Evolutionary conservation across 2,329 filamentous ascomycete species (phyloP), one percentile per base, ranked within the genome.

Genomic region (Aspergillus awamori): DNA sequence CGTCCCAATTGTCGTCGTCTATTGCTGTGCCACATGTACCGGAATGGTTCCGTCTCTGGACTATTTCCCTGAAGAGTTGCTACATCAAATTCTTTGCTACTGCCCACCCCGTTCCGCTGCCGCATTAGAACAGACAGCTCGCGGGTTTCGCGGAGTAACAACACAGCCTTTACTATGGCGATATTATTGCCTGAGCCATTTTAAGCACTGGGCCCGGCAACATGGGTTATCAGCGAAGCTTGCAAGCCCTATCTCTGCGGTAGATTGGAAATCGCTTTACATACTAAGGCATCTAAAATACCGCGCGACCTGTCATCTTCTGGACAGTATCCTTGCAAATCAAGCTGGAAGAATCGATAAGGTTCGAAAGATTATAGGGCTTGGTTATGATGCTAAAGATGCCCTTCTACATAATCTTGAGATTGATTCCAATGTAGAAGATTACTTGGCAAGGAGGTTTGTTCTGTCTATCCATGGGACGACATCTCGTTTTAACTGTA

Each of bases 331-430:
- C 60, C 80, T 98, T 57, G 75, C 80, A n/a, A 87, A 85, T 33
- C 91, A 92, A 73, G 83, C 87, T 38, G 83, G 86, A 57, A 88
- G 93, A 20, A 83, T 92, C 59, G 82, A 83, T 58, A 88, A 88
- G 69, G 88, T 92, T 64, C 86, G 90, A 68, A 79, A 83, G 54
- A 90, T 98, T 63, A 87, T 90, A 57, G 79, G 82, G 28, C 82
- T 88, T 69, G 93, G 93, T 0, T 94, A 93, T 70, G 93, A 98
- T 79, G 91, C 89, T 49, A 97, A 97, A 74, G 93, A 97, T 74
- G 88, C 88, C 58, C 83, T 98, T 53, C 70, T 93, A 62, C 81
- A 84, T 58, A 88, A 96, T 72, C 86, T 84, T 62, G 80, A 80
- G 10, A 82, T 84, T 36, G 79, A 83, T 15, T 83, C 89, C 11